phyloP scores from a whole-genome alignment of 371 early-diverging fungal genomes.

The Coemansia linderi region DNA sequence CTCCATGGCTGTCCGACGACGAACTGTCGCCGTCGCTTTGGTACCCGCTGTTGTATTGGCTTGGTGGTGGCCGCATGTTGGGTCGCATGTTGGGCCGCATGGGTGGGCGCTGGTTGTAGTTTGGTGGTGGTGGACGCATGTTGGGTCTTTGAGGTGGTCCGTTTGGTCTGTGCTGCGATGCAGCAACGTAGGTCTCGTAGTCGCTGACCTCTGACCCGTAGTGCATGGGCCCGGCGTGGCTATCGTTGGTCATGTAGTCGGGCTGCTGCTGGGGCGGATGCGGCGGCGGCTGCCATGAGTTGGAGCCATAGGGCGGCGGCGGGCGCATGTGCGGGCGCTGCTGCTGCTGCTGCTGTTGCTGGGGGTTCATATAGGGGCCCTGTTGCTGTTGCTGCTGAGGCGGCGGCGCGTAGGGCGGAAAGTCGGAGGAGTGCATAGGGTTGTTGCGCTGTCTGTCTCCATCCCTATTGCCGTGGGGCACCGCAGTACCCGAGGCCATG shows the following conservation, averaged over 20 bases:
- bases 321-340: slow-evolving; percentile 7
- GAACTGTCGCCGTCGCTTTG: slow-evolving; percentile 31
- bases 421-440: slow-evolving; percentile 2
- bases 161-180: neutral
- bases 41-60: slow-evolving; percentile 10
- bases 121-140: slow-evolving; percentile 15
- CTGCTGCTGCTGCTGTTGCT: slow-evolving; percentile 19
- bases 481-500: slow-evolving; percentile 11
- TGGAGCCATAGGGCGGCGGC: slow-evolving; percentile 4
- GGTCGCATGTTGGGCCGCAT: slow-evolving; percentile 10
- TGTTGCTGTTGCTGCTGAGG: slow-evolving; percentile 4
- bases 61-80: slow-evolving; percentile 13
- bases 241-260: neutral
- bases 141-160: slow-evolving; percentile 13
- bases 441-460: slow-evolving; percentile 9
- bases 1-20: neutral
- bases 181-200: slow-evolving; percentile 20
- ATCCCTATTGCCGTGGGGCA: neutral
- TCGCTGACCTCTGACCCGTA: slow-evolving; percentile 21
- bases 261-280: slow-evolving; percentile 11
- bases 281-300: slow-evolving; percentile 10
- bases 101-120: slow-evolving; percentile 8
- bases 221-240: slow-evolving; percentile 20
- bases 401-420: slow-evolving; percentile 1
- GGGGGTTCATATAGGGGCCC: slow-evolving; percentile 11